Percentiles rank a stretch among this genome's conserved stretches.
Evolutionary conservation across 139 green algal genomes (phyloP).

Genomic region (Deuterostichococcus epilithicus): DNA sequence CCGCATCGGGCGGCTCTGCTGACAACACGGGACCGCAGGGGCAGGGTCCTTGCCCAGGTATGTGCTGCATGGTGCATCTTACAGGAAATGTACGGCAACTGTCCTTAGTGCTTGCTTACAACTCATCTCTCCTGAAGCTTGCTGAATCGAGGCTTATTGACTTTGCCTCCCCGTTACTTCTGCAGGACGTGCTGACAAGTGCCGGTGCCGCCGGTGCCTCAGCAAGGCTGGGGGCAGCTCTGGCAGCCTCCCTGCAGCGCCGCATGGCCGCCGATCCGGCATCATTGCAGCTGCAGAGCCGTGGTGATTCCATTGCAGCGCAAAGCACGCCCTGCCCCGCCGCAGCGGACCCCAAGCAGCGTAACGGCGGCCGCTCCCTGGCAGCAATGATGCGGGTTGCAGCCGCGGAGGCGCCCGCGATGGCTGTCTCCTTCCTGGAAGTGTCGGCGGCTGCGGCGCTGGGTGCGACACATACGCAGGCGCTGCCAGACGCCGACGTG

Average conservation of each 20-base stretch:
- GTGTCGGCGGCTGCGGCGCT: background rate
- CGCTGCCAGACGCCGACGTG: background rate
- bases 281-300: background rate
- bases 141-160: too few relatives aligned
- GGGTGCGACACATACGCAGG: background rate
- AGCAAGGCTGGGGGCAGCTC: background rate
- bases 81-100: too few relatives aligned
- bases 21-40: background rate
- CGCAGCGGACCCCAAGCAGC: too few relatives aligned
- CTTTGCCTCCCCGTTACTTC: too few relatives aligned
- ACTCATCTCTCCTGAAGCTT: too few relatives aligned
- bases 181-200: background rate
- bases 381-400: slow-evolving; percentile 23
- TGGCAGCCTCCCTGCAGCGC: background rate
- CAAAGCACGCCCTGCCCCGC: background rate
- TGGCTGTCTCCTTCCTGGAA: slow-evolving; percentile 5
- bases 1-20: background rate
- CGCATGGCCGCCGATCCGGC: background rate
- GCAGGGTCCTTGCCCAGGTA: background rate
- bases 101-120: too few relatives aligned
- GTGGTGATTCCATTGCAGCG: background rate
- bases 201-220: too few relatives aligned
- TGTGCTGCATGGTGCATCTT: too few relatives aligned
- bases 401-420: slow-evolving; percentile 11
- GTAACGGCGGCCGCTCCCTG: background rate